Base-by-base conservation (phyloP, 129 eudicot species). In the Chrysanthemum seticuspe region DNA sequence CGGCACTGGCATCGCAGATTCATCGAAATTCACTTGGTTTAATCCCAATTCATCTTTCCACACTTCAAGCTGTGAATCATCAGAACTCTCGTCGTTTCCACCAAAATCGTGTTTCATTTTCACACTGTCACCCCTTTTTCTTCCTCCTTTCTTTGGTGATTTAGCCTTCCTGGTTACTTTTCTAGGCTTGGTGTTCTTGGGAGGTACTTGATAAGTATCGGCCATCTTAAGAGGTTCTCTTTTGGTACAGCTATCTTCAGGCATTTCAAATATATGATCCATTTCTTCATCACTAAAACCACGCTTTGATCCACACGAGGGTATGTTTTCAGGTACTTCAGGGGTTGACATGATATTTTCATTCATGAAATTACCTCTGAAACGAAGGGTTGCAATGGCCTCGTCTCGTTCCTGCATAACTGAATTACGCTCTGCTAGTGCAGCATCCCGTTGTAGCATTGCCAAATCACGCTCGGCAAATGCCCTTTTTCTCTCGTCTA, bases 391-490 rank as follows among this genome's bases (percentile, higher is more conserved):
- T 64, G 86, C 69, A 21, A 89, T 69, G 19, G 90, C 92, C 21
- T 87, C 86, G 9, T 89, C 89, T 51, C 92, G 84, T 66, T 86
- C 92, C 62, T 87, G 83, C 13, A 86, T 78, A 76, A 92, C 96
- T 8, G 89, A 75, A 68, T 86, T 83, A 40, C 88, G 88, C 66
- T 89, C 92, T 6, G 87, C 81, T 49, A 84, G 72, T 56, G 96
- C 96, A 6, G 88, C 96, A 12, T 89, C 92, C 11, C 92, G 73
- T 77, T 89, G 96, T 31, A 86, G 71, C 88, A 89, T 80, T 13
- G 92, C 96, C 86, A 89, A 73, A 62, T 89, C 96, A 53, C 90
- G 87, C 79, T 89, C 90, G 3, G 90, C 86, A 64, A 86, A 86
- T 3, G 92, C 89, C 52, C 88, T 60, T 80, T 86, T 86, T 67